Evolutionary conservation across 1,139 yeast species (phyloP), one percentile per base, ranked within the genome.

Genomic region (Candida tetrigidarum): DNA sequence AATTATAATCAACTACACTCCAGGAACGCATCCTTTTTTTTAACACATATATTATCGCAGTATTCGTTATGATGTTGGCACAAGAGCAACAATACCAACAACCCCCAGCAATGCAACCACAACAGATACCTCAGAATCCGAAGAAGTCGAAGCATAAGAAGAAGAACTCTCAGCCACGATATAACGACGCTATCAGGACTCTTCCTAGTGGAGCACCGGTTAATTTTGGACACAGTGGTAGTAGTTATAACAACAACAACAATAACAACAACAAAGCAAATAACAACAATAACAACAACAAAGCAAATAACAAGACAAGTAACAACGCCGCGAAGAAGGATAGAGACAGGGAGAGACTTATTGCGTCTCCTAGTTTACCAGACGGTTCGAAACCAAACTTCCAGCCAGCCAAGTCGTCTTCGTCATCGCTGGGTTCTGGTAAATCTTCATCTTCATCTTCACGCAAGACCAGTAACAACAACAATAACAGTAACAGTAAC

Each of bases 151-250:
- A 32, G 20, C 41, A 42, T 9, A 42, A 41, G 35, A 41, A 35
- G 25, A 53, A 51, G 20, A 54, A 54, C 19, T 48, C 54, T 27
- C 23, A 11, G 12, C 53, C 48, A 26, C 57, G 53, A 33, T 56
- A 57, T 27, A 50, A 49, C 34, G 40, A 45, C 19, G 63, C 59
- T 11, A 58, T 55, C 11, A 55, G 68, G 46, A 55, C 55, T 37
- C 62, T 74, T 41, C 80, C 80, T 8, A 73, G 67, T 53, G 80
- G 81, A 3, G 62, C 62, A 14, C 62, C 64, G 29, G 78, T 71
- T 19, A 68, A 72, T 50, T 73, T 74, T 58, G 78, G 78, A 14
- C 58, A 59, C 45, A 53, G 55, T 7, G 18, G 22, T 32, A 18
- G 14, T n/a, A 32, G 11, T 11, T 9, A 11, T n/a, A 12, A 18